A percentile compares a stretch with the other conserved stretches of the same genome.
phyloP scores from a whole-genome alignment of 1,139 yeast species.

The Saccharomycopsis hybrid region DNA sequence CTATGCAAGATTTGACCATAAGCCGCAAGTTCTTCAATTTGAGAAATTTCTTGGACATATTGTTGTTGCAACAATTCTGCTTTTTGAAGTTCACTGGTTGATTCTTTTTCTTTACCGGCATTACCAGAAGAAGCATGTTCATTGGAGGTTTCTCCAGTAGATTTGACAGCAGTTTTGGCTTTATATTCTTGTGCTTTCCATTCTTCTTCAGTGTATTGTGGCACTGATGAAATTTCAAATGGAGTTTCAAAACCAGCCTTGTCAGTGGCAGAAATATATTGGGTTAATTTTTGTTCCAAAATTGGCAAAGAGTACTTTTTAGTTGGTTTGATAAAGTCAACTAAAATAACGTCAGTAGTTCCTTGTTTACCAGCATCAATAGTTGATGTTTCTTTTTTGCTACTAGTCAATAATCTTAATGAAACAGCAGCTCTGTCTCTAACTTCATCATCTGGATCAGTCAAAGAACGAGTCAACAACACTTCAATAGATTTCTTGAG shows the following conservation, averaged over 20 bases:
- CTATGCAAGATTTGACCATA: constrained; percentile 77
- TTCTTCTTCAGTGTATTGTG: constrained; percentile 45
- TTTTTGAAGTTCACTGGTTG: constrained; percentile 30
- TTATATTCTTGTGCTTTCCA: constrained; percentile 41
- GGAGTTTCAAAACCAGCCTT: constrained; percentile 52
- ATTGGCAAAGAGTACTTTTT: constrained; percentile 66
- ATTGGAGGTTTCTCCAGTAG: constrained; percentile 27
- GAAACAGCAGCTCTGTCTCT: constrained; percentile 96
- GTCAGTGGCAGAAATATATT: constrained; percentile 58
- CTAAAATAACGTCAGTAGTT: constrained; percentile 27
- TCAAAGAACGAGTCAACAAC: constrained; percentile 74
- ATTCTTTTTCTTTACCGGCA: constrained; percentile 30
- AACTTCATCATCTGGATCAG: constrained; percentile 92
- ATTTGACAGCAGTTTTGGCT: constrained; percentile 31
- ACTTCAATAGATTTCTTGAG: constrained; percentile 67
- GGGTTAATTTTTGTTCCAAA: constrained; percentile 70
- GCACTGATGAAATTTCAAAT: constrained; percentile 64
- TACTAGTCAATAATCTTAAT: constrained; percentile 57
- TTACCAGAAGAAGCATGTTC: constrained; percentile 9
- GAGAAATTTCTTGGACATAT: constrained; percentile 58
- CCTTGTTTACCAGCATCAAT: constrained; percentile 40
- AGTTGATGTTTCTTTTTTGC: too few relatives aligned
- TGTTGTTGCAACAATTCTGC: constrained; percentile 45
- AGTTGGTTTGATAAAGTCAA: constrained; percentile 56
- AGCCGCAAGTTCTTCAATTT: constrained; percentile 60